Conservation (phyloP, 83 land plant genomes). For the Diphasiastrum complanatum region DNA sequence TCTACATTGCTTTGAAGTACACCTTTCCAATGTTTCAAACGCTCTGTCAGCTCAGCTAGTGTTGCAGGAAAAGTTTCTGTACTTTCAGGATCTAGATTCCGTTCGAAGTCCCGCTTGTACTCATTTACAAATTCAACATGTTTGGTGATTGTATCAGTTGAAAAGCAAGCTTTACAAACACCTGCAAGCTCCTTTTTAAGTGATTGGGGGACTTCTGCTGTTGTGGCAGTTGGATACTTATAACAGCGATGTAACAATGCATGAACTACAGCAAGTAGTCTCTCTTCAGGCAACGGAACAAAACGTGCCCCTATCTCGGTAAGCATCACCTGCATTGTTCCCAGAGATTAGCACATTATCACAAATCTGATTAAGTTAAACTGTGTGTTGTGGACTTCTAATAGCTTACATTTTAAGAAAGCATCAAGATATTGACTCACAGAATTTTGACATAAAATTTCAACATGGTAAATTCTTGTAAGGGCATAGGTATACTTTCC, state of each 20-base stretch:
- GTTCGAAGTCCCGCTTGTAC: constrained; percentile 94
- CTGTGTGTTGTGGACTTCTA: no score
- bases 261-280: constrained; percentile 95
- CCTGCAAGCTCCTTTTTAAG: constrained; percentile 96
- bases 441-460: no score
- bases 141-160: constrained; percentile 89
- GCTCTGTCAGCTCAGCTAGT: constrained; percentile 82
- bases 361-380: no score
- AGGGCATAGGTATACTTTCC: no score
- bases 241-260: constrained; percentile 96
- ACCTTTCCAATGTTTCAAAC: constrained; percentile 95
- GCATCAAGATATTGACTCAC: no score
- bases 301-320: constrained; percentile 97
- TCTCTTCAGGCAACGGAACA: constrained; percentile 96
- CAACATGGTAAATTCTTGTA: no score
- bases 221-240: constrained; percentile 98
- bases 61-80: constrained; percentile 82
- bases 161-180: constrained; percentile 97
- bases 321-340: constrained; percentile 54
- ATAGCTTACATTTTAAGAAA: no score
- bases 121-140: constrained; percentile 97
- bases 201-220: constrained; percentile 95
- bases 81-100: constrained; percentile 96
- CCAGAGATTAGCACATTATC: background rate
- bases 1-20: constrained; percentile 93